A percentile compares a stretch with the other conserved stretches of the same genome.
Evolutionary conservation across 352 stramenopile species (phyloP).

Genomic region (Globisporangium sylvaticum): DNA sequence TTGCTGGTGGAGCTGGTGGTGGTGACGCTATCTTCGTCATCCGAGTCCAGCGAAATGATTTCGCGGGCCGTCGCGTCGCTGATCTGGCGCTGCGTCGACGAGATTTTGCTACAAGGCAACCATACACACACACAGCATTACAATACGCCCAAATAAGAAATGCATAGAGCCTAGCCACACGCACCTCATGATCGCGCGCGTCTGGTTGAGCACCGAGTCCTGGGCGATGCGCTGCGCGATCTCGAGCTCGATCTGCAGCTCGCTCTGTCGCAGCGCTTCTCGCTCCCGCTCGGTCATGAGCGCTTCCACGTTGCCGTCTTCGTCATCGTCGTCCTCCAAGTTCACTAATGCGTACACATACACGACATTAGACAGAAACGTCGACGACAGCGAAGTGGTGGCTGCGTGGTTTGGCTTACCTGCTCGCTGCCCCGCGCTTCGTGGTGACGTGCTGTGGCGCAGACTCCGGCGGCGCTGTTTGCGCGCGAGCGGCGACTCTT

Average conservation of each 20-base stretch:
- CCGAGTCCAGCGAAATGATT: conserved; percentile 57
- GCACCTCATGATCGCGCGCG: conserved; percentile 54
- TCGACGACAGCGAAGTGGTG: not conserved
- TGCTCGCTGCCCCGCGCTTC: conserved; percentile 17
- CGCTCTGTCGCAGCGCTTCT: conserved; percentile 27
- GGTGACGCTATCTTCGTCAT: conserved; percentile 30
- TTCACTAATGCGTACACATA: conserved; percentile 13
- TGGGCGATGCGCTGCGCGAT: conserved; percentile 45
- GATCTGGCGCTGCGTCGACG: conserved; percentile 25
- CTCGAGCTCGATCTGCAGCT: conserved; percentile 45
- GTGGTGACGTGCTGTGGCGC: conserved; percentile 13
- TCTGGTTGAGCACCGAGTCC: conserved; percentile 58
- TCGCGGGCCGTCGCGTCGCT: conserved; percentile 14
- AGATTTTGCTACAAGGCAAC: conserved; percentile 24
- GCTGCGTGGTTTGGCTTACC: conserved; percentile 1
- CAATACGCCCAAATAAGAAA: not conserved
- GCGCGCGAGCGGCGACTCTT: conserved; percentile 18
- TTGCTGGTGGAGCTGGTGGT: not conserved
- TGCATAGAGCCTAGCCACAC: conserved; percentile 2
- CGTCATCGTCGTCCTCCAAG: conserved; percentile 23
- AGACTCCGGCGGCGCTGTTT: conserved; percentile 17
- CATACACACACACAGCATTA: not conserved
- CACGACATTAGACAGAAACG: not conserved
- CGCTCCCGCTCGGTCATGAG: conserved; percentile 39
- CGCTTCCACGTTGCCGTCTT: conserved; percentile 24